Percentiles rank a stretch among this genome's conserved stretches.
Evolutionary conservation across 139 green algal genomes (phyloP).

Genomic region (Picochlorum sp.): DNA sequence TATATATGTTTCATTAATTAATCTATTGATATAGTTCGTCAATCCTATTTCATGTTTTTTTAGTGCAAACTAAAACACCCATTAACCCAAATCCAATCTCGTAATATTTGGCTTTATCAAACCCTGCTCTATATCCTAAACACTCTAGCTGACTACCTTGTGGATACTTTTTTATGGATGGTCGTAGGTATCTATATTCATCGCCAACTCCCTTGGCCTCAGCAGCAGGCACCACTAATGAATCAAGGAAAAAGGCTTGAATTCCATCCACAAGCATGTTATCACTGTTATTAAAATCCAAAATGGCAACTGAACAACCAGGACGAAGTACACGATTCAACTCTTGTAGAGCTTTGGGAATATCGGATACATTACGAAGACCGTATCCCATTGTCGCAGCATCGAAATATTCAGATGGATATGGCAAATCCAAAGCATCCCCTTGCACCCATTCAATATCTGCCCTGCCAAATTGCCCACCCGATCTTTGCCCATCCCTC

Average conservation of each 20-base stretch:
- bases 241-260: slow-evolving; percentile 59
- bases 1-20: background rate
- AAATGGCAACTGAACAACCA: slow-evolving; percentile 57
- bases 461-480: background rate
- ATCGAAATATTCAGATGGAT: slow-evolving; percentile 70
- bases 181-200: slow-evolving; percentile 86
- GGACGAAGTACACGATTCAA: slow-evolving; percentile 77
- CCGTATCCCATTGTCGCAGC: slow-evolving; percentile 93
- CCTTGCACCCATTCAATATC: slow-evolving; percentile 71
- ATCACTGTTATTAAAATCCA: slow-evolving; percentile 95
- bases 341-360: slow-evolving; percentile 48
- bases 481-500: slow-evolving; percentile 6
- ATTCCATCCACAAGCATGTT: slow-evolving; percentile 38
- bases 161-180: slow-evolving; percentile 83
- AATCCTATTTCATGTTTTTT: background rate
- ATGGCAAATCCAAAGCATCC: slow-evolving; percentile 86
- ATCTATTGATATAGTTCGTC: background rate
- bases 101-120: slow-evolving; percentile 62
- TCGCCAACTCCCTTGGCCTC: slow-evolving; percentile 48
- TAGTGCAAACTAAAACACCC: slow-evolving; percentile 54
- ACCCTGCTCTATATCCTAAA: slow-evolving; percentile 64
- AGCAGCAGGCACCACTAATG: slow-evolving; percentile 81
- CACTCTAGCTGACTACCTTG: slow-evolving; percentile 53
- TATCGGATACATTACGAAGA: slow-evolving; percentile 79
- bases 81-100: slow-evolving; percentile 80